Evolutionary conservation across 164 flowering plant genomes (phyloP).

Genomic region (Nymphaea colorata): DNA sequence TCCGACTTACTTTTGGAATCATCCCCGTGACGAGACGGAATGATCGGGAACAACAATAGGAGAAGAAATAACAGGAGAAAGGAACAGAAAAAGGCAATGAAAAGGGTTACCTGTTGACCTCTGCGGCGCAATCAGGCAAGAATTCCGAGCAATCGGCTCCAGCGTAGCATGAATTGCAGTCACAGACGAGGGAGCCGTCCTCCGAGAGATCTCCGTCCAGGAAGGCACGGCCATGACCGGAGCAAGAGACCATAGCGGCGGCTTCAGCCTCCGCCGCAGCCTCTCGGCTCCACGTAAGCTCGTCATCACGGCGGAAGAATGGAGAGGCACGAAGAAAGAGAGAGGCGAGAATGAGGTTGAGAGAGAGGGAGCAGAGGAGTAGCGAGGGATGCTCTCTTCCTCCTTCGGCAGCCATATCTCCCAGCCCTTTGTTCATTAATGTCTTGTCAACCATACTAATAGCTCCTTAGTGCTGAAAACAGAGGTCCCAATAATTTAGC

Average conservation of each 20-base stretch:
- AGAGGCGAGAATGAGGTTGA: not conserved
- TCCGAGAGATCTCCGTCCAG: not conserved
- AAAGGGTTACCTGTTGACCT: not conserved
- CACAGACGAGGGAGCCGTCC: conserved; percentile 1
- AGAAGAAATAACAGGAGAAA: not conserved
- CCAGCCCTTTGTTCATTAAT: no score
- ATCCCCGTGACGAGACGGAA: not conserved
- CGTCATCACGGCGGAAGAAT: not conserved
- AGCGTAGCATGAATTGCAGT: conserved; percentile 2
- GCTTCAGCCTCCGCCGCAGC: conserved; percentile 4
- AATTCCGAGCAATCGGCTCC: conserved; percentile 5
- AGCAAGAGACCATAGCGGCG: conserved; percentile 3
- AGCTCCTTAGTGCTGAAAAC: no score
- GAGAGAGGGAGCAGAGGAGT: not conserved
- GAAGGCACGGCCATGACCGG: conserved; percentile 5
- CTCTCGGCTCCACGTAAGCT: conserved; percentile 4
- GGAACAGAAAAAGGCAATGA: not conserved
- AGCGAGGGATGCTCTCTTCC: not conserved
- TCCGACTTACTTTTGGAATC: no score
- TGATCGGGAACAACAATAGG: not conserved
- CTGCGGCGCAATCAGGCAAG: conserved; percentile 1
- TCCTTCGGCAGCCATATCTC: no score
- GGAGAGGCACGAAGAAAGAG: conserved; percentile 1
- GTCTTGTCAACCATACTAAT: no score
- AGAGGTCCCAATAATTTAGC: no score